phyloP scores from a whole-genome alignment of 164 flowering plant species.

The Dillenia suffruticosa region DNA sequence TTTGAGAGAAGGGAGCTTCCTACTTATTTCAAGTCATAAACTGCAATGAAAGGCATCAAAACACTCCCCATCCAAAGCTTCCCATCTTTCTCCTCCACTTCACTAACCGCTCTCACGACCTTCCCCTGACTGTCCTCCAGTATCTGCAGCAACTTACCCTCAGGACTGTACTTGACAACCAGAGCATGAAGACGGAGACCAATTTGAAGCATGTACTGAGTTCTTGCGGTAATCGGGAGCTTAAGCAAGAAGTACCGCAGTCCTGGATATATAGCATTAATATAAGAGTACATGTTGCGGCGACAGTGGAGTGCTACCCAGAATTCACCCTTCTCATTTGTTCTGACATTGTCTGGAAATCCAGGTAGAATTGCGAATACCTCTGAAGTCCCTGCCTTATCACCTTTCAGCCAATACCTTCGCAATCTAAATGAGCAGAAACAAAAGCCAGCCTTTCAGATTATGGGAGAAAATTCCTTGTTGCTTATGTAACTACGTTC shows the following conservation, averaged over 20 bases:
- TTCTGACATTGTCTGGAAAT: conserved; percentile 83
- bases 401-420: conserved; percentile 85
- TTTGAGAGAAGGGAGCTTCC: background rate
- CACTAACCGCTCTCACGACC: conserved; percentile 83
- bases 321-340: conserved; percentile 77
- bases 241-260: conserved; percentile 49
- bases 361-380: conserved; percentile 72
- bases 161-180: conserved; percentile 59
- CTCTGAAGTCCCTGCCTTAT: conserved; percentile 75
- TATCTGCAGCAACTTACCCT: conserved; percentile 65
- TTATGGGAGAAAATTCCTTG: no score
- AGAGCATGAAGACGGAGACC: conserved; percentile 56
- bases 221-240: conserved; percentile 57
- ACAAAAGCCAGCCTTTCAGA: background rate
- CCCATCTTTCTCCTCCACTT: conserved; percentile 88
- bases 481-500: no score
- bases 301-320: conserved; percentile 88
- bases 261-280: conserved; percentile 38
- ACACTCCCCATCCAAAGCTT: conserved; percentile 95
- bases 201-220: conserved; percentile 44
- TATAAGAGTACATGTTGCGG: conserved; percentile 29
- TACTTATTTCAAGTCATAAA: conserved; percentile 38
- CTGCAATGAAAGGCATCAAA: conserved; percentile 75
- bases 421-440: conserved; percentile 38
- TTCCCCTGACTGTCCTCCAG: conserved; percentile 83